A percentile compares a stretch with the other conserved stretches of the same genome.
These are phyloP conservation scores for Cryptococcus floricola DNA, from an alignment of 1,284 basidiomycete species.

Conservation along the genomic window DNA sequence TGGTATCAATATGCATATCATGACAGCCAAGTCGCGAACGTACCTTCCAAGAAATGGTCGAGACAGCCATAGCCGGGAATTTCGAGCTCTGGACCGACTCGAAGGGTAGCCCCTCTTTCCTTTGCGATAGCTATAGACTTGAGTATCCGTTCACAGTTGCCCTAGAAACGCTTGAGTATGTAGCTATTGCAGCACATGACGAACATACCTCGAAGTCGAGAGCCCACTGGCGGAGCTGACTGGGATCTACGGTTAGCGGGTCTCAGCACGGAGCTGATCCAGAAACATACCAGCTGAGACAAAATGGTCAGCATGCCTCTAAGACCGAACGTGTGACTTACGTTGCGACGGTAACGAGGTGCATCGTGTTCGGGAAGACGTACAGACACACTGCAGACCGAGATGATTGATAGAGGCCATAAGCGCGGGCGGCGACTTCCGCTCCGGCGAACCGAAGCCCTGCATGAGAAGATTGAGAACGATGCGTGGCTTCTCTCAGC, in stretches of 20 bases:
- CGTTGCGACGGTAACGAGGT: slow-evolving; percentile 50
- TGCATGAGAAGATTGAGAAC: too few species aligned
- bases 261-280: background rate
- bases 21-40: slow-evolving; percentile 40
- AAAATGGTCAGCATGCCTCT: slow-evolving; percentile 1
- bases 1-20: slow-evolving; percentile 51
- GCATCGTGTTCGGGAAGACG: slow-evolving; percentile 18
- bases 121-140: slow-evolving; percentile 85
- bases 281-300: slow-evolving; percentile 21
- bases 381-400: too few species aligned
- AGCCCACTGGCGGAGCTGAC: slow-evolving; percentile 32
- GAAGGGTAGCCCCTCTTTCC: slow-evolving; percentile 76
- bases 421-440: too few species aligned
- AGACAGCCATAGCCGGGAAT: slow-evolving; percentile 94
- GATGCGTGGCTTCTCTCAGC: too few species aligned
- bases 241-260: background rate
- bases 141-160: slow-evolving; percentile 86
- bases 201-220: slow-evolving; percentile 29
- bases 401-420: too few species aligned
- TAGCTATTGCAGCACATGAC: background rate
- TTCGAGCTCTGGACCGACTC: slow-evolving; percentile 99
- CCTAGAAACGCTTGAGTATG: slow-evolving; percentile 52
- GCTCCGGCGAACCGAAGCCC: too few species aligned
- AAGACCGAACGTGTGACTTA: slow-evolving; percentile 20
- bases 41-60: slow-evolving; percentile 65